These are phyloP conservation scores for Geranomyces variabilis DNA, from an alignment of 192 early-diverging fungal genomes.

Conservation along the genomic window DNA sequence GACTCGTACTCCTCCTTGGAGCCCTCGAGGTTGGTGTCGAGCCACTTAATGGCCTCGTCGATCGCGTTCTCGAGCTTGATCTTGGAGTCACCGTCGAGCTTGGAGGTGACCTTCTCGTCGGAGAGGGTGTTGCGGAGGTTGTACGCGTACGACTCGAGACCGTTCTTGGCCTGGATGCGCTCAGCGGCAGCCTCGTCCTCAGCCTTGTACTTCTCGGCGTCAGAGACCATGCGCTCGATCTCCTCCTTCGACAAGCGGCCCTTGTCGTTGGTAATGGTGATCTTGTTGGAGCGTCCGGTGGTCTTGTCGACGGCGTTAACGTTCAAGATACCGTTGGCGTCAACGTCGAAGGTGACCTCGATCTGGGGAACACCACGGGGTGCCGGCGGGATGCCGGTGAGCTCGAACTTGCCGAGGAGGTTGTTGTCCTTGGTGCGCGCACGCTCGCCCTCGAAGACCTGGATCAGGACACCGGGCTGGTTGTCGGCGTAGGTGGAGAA, in stretches of 20 bases:
- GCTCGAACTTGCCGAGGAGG: conserved; percentile 96
- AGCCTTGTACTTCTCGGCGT: conserved; percentile 94
- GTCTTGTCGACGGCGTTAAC: conserved; percentile 92
- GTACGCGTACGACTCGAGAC: conserved; percentile 95
- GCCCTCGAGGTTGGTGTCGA: conserved; percentile 92
- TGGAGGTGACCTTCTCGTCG: conserved; percentile 81
- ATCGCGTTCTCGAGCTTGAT: conserved; percentile 79
- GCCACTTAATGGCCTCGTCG: conserved; percentile 93
- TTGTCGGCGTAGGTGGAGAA: conserved; percentile 99
- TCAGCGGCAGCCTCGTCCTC: conserved; percentile 95
- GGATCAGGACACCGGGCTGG: conserved; percentile 97
- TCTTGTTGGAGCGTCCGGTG: conserved; percentile 92
- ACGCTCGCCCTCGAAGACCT: conserved; percentile 98
- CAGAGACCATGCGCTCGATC: conserved; percentile 95
- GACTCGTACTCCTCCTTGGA: conserved; percentile 97
- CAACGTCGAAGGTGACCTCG: conserved; percentile 95
- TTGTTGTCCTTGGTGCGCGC: conserved; percentile 98
- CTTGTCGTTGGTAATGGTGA: conserved; percentile 99
- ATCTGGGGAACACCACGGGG: conserved; percentile 97
- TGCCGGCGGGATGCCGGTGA: conserved; percentile 95
- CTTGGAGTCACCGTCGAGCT: conserved; percentile 88
- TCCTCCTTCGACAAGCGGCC: conserved; percentile 97
- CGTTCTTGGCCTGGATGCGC: conserved; percentile 91
- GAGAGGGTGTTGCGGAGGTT: conserved; percentile 91
- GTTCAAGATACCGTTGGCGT: conserved; percentile 97